Base-by-base conservation (phyloP, 805 yeast genomes). In the Ogataea neopini region DNA sequence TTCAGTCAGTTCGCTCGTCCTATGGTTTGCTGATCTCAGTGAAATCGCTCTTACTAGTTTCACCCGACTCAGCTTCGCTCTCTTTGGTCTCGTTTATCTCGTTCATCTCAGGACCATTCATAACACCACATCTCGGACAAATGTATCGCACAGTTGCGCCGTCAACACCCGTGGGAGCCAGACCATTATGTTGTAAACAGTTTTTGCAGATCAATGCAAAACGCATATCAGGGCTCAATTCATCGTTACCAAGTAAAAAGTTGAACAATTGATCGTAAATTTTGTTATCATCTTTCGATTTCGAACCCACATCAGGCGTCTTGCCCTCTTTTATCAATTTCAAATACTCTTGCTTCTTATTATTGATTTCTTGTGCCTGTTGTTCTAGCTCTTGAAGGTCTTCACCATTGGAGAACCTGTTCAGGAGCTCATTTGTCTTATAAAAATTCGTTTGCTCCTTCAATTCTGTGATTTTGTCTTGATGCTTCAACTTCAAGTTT, bases 181-280 rank as follows among this genome's bases (percentile, higher is more conserved):
- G 72, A 1, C 96, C 96, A 59, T 88, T 88, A 64, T 88, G 95
- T 14, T 72, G 72, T 18, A 64, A 69, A 60, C 96, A 88, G n/a
- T 72, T 67, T 15, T 59, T 53, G 62, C 96, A 88, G 13, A 88
- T 84, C 54, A 88, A 71, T 0, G 96, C 96, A 61, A 74, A 85
- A 37, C 95, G 66, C 48, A 70, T 69, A 37, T 79, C 79, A 0
- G 85, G 74, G 40, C 80, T 71, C 39, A 77, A 65, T 58, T 86
- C 92, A 64, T 83, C 88, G 43, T 77, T 79, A 17, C 90, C 92
- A 3, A 79, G 63, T 7, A 81, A 53, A 39, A 38, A 71, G 47
- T 52, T 77, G 76, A 55, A 70, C 59, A 54, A 53, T 34, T 75
- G 79, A 69, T 40, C 66, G 53, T 39, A 57, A 25, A 20, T 42